Conservation (phyloP, 768 basidiomycete genomes). For the Trametes coccinea region DNA sequence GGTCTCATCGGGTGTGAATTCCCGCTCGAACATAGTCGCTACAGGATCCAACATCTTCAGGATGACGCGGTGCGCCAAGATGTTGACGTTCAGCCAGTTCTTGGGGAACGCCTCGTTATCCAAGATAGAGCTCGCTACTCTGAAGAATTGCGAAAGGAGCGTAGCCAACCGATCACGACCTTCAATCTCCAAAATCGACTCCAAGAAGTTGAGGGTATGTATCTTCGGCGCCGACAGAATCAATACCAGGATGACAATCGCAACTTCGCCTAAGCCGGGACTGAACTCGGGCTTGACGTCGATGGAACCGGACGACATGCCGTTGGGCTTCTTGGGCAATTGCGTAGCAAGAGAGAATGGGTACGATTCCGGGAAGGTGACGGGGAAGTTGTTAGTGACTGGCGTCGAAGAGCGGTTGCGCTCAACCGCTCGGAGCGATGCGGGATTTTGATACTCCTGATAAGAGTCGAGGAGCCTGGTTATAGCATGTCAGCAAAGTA, state of each 20-base stretch:
- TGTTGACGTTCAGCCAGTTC: slow-evolving; percentile 89
- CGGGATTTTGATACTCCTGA: slow-evolving; percentile 72
- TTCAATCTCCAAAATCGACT: slow-evolving; percentile 84
- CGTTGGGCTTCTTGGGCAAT: slow-evolving; percentile 55
- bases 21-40: slow-evolving; percentile 69
- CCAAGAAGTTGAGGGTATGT: slow-evolving; percentile 75
- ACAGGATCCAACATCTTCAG: slow-evolving; percentile 88
- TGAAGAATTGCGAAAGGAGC: slow-evolving; percentile 78
- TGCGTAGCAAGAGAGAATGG: slow-evolving; percentile 82
- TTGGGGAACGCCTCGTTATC: slow-evolving; percentile 86
- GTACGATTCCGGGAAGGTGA: slow-evolving; percentile 92
- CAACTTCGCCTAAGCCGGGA: slow-evolving; percentile 81
- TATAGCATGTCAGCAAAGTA: neutral
- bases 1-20: slow-evolving; percentile 77
- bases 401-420: slow-evolving; percentile 61
- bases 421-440: slow-evolving; percentile 68
- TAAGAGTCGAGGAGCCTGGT: slow-evolving; percentile 84
- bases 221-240: slow-evolving; percentile 78
- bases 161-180: slow-evolving; percentile 75
- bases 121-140: slow-evolving; percentile 76
- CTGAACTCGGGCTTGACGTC: slow-evolving; percentile 61
- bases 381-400: slow-evolving; percentile 58
- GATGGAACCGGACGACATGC: slow-evolving; percentile 29
- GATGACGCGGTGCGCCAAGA: slow-evolving; percentile 84
- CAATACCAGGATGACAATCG: slow-evolving; percentile 80